These are phyloP conservation scores for Drechslerella coelobrocha DNA, from an alignment of 2,329 filamentous ascomycete species.

Conservation along the genomic window DNA sequence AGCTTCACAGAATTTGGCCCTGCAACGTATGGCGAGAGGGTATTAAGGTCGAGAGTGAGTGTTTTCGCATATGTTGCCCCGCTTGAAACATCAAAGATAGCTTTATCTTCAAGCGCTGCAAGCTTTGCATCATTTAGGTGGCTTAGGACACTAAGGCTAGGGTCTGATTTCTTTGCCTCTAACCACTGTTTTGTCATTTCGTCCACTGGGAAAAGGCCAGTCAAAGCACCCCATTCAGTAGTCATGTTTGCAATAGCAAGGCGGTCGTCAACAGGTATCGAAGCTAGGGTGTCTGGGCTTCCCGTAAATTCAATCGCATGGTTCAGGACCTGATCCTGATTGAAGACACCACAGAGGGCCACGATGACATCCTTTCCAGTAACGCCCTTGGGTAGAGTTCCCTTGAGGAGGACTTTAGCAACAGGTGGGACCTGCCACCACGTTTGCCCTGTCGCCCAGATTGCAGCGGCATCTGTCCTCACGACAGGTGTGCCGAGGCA, in stretches of 20 bases:
- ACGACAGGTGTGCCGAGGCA: conserved; percentile 82
- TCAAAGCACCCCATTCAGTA: conserved; percentile 78
- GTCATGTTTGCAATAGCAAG: conserved; percentile 82
- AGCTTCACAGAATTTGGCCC: conserved; percentile 93
- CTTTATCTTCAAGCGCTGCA: conserved; percentile 61
- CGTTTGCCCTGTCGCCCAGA: conserved; percentile 81
- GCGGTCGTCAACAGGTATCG: conserved; percentile 74
- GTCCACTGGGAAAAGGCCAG: conserved; percentile 82
- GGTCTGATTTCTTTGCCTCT: conserved; percentile 68
- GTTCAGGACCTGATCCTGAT: conserved; percentile 86
- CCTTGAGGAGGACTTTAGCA: conserved; percentile 78
- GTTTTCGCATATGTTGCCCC: conserved; percentile 76
- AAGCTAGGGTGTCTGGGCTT: conserved; percentile 75
- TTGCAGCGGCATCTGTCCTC: conserved; percentile 81
- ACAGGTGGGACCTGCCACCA: conserved; percentile 92
- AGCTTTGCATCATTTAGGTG: conserved; percentile 65
- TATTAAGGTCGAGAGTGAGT: conserved; percentile 80
- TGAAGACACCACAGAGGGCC: conserved; percentile 83
- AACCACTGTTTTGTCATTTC: conserved; percentile 74
- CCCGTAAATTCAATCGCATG: conserved; percentile 89
- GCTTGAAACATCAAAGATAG: conserved; percentile 69
- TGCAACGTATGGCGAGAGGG: conserved; percentile 80
- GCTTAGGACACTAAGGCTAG: conserved; percentile 61
- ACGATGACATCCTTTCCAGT: conserved; percentile 95
- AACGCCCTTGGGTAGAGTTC: conserved; percentile 76